Percentiles rank a stretch among this genome's conserved stretches.
Conservation (phyloP, 2,329 filamentous ascomycete species). For the Aureobasidium sp. region DNA sequence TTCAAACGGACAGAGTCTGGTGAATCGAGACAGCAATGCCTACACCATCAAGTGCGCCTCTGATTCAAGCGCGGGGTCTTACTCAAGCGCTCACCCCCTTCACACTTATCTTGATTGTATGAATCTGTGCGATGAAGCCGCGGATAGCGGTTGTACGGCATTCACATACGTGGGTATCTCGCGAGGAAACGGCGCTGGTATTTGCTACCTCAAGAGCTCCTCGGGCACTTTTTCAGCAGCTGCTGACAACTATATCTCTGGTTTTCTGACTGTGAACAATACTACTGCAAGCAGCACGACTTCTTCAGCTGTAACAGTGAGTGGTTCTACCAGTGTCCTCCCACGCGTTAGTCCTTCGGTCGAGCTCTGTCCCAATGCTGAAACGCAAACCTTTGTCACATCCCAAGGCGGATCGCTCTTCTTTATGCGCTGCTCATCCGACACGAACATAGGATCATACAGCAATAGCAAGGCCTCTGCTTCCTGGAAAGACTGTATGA, state of each 20-base stretch:
- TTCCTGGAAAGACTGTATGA: conserved; percentile 16
- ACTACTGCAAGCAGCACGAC: background rate
- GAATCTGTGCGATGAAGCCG: conserved; percentile 6
- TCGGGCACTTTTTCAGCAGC: background rate
- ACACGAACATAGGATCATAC: conserved; percentile 15
- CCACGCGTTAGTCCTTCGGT: conserved; percentile 12
- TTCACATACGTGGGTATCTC: conserved; percentile 15
- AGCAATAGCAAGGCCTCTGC: conserved; percentile 7
- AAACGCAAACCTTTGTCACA: conserved; percentile 12
- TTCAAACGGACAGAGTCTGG: conserved; percentile 11
- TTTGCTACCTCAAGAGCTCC: conserved; percentile 8
- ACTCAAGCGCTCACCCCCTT: background rate
- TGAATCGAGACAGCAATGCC: background rate
- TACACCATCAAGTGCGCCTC: conserved; percentile 13
- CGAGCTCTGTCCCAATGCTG: conserved; percentile 8
- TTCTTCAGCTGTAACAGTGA: conserved; percentile 12
- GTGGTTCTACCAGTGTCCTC: conserved; percentile 14
- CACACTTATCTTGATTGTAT: conserved; percentile 14
- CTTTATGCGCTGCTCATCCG: conserved; percentile 15
- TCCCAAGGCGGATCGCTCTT: conserved; percentile 7
- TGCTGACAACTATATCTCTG: conserved; percentile 11
- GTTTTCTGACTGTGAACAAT: background rate
- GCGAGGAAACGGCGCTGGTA: background rate
- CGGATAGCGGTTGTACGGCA: background rate
- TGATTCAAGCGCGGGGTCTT: conserved; percentile 6